These are phyloP conservation scores for Trichoderma gamsii DNA, from an alignment of 495 filamentous ascomycete genomes.

Conservation along the genomic window DNA sequence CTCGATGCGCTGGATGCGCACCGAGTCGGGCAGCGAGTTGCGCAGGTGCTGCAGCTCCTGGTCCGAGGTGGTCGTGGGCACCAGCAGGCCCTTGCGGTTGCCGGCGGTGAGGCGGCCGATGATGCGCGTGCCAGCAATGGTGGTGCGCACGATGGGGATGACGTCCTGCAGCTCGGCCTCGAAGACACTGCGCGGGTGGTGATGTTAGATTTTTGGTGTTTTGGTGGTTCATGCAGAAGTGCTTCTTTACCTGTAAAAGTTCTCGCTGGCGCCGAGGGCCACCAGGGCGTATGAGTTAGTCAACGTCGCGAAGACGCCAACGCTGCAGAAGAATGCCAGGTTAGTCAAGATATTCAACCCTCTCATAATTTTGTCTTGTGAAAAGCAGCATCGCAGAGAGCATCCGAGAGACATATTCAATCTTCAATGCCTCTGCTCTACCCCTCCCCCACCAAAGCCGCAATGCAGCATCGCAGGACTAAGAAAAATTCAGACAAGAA, in stretches of 20 bases:
- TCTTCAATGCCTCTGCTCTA: conserved; percentile 8
- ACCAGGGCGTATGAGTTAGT: conserved; percentile 95
- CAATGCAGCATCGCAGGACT: neutral
- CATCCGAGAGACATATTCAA: neutral
- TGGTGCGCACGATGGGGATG: conserved; percentile 93
- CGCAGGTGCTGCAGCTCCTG: conserved; percentile 96
- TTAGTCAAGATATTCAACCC: neutral
- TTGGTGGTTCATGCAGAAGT: neutral
- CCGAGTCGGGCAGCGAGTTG: conserved; percentile 81
- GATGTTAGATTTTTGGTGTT: neutral
- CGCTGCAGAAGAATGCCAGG: conserved; percentile 46
- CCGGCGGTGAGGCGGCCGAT: conserved; percentile 92
- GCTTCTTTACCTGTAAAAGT: conserved; percentile 64
- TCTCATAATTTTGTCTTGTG: no score
- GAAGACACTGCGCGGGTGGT: conserved; percentile 55
- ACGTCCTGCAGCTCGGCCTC: conserved; percentile 96
- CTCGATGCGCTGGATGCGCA: conserved; percentile 92
- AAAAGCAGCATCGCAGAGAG: no score
- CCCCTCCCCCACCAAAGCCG: neutral
- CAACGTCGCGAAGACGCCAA: conserved; percentile 92
- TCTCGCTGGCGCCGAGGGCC: conserved; percentile 90
- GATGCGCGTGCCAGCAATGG: conserved; percentile 95
- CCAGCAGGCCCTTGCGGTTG: conserved; percentile 92
- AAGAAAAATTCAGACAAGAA: neutral
- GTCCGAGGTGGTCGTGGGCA: conserved; percentile 92